Conservation (phyloP, 495 filamentous ascomycete genomes). For the Cercophora samala region DNA sequence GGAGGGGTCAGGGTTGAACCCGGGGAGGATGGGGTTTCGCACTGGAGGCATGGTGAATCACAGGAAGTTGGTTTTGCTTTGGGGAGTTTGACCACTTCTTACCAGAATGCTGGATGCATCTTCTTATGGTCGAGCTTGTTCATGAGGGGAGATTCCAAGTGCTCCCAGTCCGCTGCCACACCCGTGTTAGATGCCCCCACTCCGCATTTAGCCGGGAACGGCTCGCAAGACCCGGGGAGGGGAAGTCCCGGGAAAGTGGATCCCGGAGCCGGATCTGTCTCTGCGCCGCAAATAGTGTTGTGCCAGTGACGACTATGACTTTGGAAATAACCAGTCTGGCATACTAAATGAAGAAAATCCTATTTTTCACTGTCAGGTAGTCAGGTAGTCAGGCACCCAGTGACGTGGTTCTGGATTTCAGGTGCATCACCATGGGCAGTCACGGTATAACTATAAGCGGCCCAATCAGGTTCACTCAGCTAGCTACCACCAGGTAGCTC, state of each 20-base stretch:
- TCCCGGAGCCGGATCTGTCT: neutral
- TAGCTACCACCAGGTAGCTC: too few species aligned
- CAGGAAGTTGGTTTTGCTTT: neutral
- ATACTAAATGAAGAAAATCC: too few species aligned
- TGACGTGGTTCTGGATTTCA: too few species aligned
- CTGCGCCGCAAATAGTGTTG: neutral
- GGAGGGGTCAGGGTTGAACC: slow-evolving; percentile 62
- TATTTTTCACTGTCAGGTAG: too few species aligned
- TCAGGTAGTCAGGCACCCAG: too few species aligned
- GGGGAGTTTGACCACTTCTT: neutral
- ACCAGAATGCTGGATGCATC: neutral
- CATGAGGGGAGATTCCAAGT: neutral
- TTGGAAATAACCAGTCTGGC: too few species aligned
- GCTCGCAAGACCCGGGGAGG: neutral
- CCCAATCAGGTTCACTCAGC: neutral
- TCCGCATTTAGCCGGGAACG: slow-evolving; percentile 31
- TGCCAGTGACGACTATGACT: neutral
- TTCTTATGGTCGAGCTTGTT: slow-evolving; percentile 1
- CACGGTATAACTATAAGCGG: neutral
- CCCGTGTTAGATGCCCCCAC: slow-evolving; percentile 17
- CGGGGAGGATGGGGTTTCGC: slow-evolving; percentile 59
- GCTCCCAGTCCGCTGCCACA: neutral
- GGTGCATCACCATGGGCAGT: too few species aligned
- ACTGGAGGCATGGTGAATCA: slow-evolving; percentile 42
- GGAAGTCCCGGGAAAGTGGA: neutral